phyloP scores from a whole-genome alignment of 257 asterid genomes.

The Salvia hispanica region DNA sequence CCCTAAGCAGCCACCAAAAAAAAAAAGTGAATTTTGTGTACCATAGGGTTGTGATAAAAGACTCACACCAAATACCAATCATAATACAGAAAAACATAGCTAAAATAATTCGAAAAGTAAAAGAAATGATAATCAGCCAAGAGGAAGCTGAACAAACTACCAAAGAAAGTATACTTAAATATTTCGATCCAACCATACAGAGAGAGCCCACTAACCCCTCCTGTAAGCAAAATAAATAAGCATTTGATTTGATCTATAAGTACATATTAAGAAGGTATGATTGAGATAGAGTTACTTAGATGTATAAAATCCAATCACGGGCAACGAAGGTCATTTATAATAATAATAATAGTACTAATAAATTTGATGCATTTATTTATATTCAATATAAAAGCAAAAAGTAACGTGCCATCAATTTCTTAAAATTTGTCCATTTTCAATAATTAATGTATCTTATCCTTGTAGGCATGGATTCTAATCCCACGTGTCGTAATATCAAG shows the following conservation, averaged over 20 bases:
- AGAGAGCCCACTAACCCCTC: not conserved
- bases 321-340: too few relatives aligned
- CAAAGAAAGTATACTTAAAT: constrained; percentile 28
- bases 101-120: constrained; percentile 4
- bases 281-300: too few relatives aligned
- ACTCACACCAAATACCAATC: constrained; percentile 24
- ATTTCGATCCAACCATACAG: constrained; percentile 18
- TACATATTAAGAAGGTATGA: too few relatives aligned
- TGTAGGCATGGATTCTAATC: constrained; percentile 2
- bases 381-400: too few relatives aligned
- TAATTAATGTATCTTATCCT: not conserved
- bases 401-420: too few relatives aligned
- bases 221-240: not conserved
- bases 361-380: too few relatives aligned
- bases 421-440: too few relatives aligned
- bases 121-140: constrained; percentile 17
- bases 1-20: constrained; percentile 40
- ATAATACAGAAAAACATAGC: constrained; percentile 6
- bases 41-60: constrained; percentile 20
- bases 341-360: too few relatives aligned
- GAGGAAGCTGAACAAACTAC: constrained; percentile 27
- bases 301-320: too few relatives aligned
- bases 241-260: too few relatives aligned
- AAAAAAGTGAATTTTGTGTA: not conserved
- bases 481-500: constrained; percentile 22